These are phyloP conservation scores for Neoascochyta sp. DNA, from an alignment of 2,329 filamentous ascomycete species.

Conservation along the genomic window DNA sequence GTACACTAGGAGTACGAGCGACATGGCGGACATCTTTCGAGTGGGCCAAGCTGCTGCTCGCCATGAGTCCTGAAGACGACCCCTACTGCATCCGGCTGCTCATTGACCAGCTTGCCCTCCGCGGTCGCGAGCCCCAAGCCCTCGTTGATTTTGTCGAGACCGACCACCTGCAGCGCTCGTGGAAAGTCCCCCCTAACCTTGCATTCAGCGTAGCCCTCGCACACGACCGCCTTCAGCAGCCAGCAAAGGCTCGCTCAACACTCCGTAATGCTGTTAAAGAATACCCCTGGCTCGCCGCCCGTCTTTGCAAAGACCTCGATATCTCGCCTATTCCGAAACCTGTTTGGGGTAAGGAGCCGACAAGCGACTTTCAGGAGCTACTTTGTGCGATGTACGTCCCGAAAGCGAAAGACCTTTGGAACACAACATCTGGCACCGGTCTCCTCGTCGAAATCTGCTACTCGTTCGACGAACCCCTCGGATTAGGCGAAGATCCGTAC, in stretches of 20 bases:
- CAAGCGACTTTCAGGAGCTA: conserved; percentile 62
- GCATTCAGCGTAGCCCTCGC: conserved; percentile 75
- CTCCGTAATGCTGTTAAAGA: conserved; percentile 65
- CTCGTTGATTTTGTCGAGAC: conserved; percentile 65
- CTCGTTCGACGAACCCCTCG: conserved; percentile 36
- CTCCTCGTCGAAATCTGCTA: conserved; percentile 68
- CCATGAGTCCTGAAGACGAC: conserved; percentile 67
- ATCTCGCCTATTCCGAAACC: conserved; percentile 70
- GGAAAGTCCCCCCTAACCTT: conserved; percentile 63
- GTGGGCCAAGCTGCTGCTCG: conserved; percentile 82
- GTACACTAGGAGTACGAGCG: conserved; percentile 80
- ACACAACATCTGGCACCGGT: conserved; percentile 65
- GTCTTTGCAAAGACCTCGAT: conserved; percentile 75
- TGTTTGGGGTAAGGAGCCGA: conserved; percentile 75
- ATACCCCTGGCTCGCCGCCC: conserved; percentile 80
- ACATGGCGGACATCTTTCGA: conserved; percentile 91
- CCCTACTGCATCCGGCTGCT: conserved; percentile 79
- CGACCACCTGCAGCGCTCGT: conserved; percentile 46
- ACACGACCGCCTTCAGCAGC: conserved; percentile 66
- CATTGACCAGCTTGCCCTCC: conserved; percentile 80
- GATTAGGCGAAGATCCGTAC: conserved; percentile 27
- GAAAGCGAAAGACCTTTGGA: conserved; percentile 80
- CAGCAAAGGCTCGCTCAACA: conserved; percentile 59
- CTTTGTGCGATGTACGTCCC: conserved; percentile 72
- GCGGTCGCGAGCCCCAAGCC: conserved; percentile 71